Evolutionary conservation across 1,284 basidiomycete genomes (phyloP), one percentile per base, ranked within the genome.

Genomic region (Sparassis latifolia): DNA sequence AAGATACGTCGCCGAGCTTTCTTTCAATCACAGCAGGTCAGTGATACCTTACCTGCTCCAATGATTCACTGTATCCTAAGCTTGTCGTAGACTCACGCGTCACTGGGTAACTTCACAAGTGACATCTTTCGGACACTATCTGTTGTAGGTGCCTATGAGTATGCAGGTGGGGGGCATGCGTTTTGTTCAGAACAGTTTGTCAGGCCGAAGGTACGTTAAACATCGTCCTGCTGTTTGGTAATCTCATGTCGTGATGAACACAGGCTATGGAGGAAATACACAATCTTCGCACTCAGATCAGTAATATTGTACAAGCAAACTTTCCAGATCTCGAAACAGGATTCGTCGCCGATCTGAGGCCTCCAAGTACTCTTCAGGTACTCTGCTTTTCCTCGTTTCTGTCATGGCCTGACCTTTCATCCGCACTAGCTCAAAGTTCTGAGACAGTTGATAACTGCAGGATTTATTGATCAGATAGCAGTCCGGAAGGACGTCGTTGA

Each of bases 201-300:
- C n/a, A 76, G 94, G 51, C 78, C 79, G 1, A 98, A 98, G 78
- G 92, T 92, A 61, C 43, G 38, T 30, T 29, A 29, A 28, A 30
- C 27, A 12, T 33, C 5, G n/a, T 45, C 33, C 6, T 2, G 27
- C 6, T 27, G 20, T 20, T 28, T 37, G 3, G 10, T 10, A 37
- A 12, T 28, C 52, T 35, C 7, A 39, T 35, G 33, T 42, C 35
- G 43, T 35, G 29, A 37, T 6, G 35, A 37, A 7, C 7, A 20
- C 41, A 96, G 92, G 92, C 94, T 0, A 99, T 99, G 95, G 91
- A 97, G 69, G 97, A 99, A 71, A 97, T 98, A 41, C 95, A 96
- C 68, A 98, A 99, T 67, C 77, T 99, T n/a, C 84, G 95, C 39
- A 78, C 82, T 0, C 97, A 97, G 63, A 88, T 97, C 52, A 90